phyloP scores from a whole-genome alignment of 164 flowering plant genomes.

The Brasenia schreberi region DNA sequence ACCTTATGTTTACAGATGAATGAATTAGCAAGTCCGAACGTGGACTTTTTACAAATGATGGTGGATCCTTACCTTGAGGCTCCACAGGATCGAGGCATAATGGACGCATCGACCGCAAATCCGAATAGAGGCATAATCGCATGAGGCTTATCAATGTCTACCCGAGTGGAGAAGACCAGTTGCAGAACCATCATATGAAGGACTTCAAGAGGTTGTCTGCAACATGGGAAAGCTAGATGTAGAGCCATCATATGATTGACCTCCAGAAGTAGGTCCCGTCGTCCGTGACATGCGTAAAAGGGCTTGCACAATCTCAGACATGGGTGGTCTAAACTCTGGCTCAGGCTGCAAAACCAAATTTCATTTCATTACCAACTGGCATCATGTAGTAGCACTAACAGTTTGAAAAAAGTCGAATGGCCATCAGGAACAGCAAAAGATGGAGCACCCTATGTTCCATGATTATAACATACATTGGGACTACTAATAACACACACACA shows the following conservation, averaged over 20 bases:
- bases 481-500: not conserved
- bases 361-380: not conserved
- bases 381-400: not conserved
- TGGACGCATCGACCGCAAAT: not conserved
- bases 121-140: not conserved
- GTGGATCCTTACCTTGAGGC: not conserved
- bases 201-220: too few species aligned
- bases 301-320: slow-evolving; percentile 89
- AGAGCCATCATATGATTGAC: not conserved
- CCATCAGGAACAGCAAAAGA: too few species aligned
- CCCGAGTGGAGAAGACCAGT: not conserved
- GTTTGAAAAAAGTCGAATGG: too few species aligned
- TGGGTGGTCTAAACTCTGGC: slow-evolving; percentile 86
- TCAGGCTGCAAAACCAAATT: slow-evolving; percentile 37
- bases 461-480: too few species aligned
- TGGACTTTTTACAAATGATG: not conserved
- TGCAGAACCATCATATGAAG: not conserved
- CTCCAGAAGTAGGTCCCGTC: slow-evolving; percentile 11
- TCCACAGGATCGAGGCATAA: not conserved
- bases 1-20: not conserved
- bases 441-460: not conserved
- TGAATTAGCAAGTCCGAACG: not conserved
- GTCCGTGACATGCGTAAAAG: slow-evolving; percentile 49
- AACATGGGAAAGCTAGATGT: not conserved
- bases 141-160: not conserved